Base-by-base conservation (phyloP, 2,329 filamentous ascomycete genomes). In the Metarhizium album region DNA sequence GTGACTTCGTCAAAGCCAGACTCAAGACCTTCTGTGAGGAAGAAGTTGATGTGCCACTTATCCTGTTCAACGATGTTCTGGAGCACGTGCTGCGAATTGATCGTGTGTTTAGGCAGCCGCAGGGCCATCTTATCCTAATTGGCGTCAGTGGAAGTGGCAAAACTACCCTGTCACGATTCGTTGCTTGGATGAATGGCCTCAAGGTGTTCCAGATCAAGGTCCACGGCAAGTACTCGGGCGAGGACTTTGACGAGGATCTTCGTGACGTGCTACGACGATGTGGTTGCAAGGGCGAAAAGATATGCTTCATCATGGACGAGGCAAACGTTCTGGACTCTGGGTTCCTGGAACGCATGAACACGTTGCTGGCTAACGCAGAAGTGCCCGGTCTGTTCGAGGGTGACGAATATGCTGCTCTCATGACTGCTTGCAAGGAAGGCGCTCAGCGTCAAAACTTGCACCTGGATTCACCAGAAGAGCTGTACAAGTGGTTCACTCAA, bases 401-500 rank as follows among this genome's bases (percentile, higher is more conserved):
- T n/a, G 93, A 99, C 60, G 93, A 98, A 59, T 91, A 95, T 60
- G 90, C 93, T 16, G 87, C 93, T n/a, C 74, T 99, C 56, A 97
- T 99, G 93, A 98, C 94, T 24, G 90, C 90, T 50, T 98, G 94
- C 74, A 97, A 96, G 68, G 93, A 99, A 72, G 94, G 93, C 53
- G 91, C 93, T 20, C 93, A 98, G 67, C 85, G 90, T 55, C 93
- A 98, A 72, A 93, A 93, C 46, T 77, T 97, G 52, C 82, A 97
- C 53, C 80, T 98, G 1, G 93, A 99, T 70, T 97, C 93, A 1
- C 90, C 95, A 59, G 94, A 99, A 71, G 93, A 99, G 68, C 76
- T 98, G n/a, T 98, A 98, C 78, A 97, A 97, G 72, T 99, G 93
- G 93, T 99, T 99, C 72, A 98, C 94, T 0, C 88, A 95, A 61